These are phyloP conservation scores for Acacia crassicarpa DNA, from an alignment of 306 rosid species.

Conservation along the genomic window DNA sequence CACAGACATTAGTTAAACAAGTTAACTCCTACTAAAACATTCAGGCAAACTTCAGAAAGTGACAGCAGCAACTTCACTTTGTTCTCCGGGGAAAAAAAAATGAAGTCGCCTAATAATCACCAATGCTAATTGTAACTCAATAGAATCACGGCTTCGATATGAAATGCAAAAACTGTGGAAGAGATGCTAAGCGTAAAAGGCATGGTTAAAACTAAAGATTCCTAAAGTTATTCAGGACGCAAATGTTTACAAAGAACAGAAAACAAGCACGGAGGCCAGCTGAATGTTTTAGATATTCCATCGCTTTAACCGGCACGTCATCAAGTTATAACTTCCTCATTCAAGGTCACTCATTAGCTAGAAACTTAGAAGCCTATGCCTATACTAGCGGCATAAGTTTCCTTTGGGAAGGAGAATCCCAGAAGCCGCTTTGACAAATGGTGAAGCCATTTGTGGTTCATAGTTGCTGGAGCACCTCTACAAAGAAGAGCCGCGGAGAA, in stretches of 20 bases:
- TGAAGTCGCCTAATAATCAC: background rate
- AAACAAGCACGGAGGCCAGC: background rate
- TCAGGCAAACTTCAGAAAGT: background rate
- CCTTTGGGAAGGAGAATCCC: slow-evolving; percentile 16
- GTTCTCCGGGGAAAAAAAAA: background rate
- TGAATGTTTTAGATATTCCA: background rate
- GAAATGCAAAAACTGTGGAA: background rate
- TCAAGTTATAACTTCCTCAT: background rate
- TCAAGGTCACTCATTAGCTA: background rate
- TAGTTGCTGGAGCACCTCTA: background rate
- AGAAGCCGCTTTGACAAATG: slow-evolving; percentile 15
- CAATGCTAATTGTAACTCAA: background rate
- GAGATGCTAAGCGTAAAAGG: background rate
- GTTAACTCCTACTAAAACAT: background rate
- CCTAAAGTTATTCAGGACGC: background rate
- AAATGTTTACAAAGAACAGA: background rate
- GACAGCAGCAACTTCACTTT: background rate
- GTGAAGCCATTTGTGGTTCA: background rate
- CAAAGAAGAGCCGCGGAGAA: background rate
- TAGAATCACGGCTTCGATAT: background rate
- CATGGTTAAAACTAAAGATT: background rate
- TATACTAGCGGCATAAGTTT: background rate
- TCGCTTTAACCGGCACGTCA: background rate
- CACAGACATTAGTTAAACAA: background rate
- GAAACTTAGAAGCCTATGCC: background rate